Evolutionary conservation across 805 yeast species (phyloP), one percentile per base, ranked within the genome.

Genomic region (Myxozyma monticola): DNA sequence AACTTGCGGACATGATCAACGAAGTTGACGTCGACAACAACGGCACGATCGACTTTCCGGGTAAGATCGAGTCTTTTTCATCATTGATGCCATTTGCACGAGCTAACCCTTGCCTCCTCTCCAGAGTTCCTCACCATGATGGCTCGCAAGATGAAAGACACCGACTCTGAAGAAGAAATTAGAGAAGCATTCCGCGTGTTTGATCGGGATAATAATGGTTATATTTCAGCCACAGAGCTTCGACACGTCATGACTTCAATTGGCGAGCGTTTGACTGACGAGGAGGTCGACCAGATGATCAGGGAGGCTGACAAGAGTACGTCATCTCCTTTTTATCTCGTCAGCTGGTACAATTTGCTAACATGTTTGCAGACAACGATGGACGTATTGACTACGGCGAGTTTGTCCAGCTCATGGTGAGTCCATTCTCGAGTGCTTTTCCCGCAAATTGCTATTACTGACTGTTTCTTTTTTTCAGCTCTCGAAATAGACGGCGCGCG

Each of bases 151-250:
- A 83, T 93, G 81, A 93, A 89, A 74, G 96, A 91, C 64, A 89
- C 93, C 55, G 99, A 93, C 69, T 84, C 93, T 31, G 98, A 93
- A 72, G 98, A 95, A 63, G 99, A 93, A 71, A 82, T 93, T 60
- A 80, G 91, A 58, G 99, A 93, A 73, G 99, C 99, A 12, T 93
- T 93, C 79, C 91, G 90, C 73, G 99, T 93, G 34, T 93, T 93
- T 67, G 99, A 93, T 75, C 72, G 77, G 49, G 73, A 93, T 69
- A 97, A 96, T 53, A 96, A 93, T 69, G 99, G 99, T 59, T 86
- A 86, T 71, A 93, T 93, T 68, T 85, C 95, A 51, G 95, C 96
- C 59, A 93, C 96, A 53, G 99, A 93, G 74, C 80, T 93, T 68
- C 84, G 95, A 71, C 96, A 91, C 68, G 98, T 93, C 40, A 82